Conservation (phyloP, 163 green algal species). For the Prototheca stagnorum region DNA sequence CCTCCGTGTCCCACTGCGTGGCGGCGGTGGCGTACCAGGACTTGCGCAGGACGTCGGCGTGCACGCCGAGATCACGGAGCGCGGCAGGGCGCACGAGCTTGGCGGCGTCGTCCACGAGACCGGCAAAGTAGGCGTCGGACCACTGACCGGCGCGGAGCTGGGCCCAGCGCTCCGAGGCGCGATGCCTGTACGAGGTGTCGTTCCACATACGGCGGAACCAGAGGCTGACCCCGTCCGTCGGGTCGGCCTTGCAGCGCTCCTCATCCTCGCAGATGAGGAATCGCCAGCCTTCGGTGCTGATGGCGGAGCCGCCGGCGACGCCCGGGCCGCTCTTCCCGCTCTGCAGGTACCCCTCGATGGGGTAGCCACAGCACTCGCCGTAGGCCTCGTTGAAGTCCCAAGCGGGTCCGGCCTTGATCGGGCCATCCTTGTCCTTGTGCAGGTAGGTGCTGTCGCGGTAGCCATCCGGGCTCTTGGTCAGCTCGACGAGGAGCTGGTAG, state of each 20-base stretch:
- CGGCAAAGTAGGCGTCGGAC: conserved; percentile 15
- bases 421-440: conserved; percentile 32
- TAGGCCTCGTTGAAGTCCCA: conserved; percentile 70
- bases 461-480: conserved; percentile 65
- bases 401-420: conserved; percentile 37
- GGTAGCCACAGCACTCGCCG: conserved; percentile 64
- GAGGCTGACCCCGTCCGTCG: conserved; percentile 40
- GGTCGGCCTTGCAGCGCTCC: conserved; percentile 28
- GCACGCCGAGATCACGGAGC: conserved; percentile 24
- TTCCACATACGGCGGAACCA: conserved; percentile 28
- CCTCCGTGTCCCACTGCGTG: conserved; percentile 7
- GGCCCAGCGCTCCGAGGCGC: conserved; percentile 24
- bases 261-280: conserved; percentile 64
- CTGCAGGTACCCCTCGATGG: conserved; percentile 39
- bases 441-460: conserved; percentile 45
- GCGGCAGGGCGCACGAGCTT: conserved; percentile 9
- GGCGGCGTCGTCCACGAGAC: conserved; percentile 8
- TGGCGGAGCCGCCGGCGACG: conserved; percentile 43
- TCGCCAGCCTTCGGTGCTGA: conserved; percentile 52
- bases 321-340: conserved; percentile 25
- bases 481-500: conserved; percentile 52
- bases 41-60: conserved; percentile 1
- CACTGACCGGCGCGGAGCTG: conserved; percentile 24
- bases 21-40: conserved; percentile 1
- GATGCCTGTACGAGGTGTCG: conserved; percentile 7